Evolutionary conservation across 2,329 filamentous ascomycete species (phyloP).

Genomic region (Davidsoniella virescens): DNA sequence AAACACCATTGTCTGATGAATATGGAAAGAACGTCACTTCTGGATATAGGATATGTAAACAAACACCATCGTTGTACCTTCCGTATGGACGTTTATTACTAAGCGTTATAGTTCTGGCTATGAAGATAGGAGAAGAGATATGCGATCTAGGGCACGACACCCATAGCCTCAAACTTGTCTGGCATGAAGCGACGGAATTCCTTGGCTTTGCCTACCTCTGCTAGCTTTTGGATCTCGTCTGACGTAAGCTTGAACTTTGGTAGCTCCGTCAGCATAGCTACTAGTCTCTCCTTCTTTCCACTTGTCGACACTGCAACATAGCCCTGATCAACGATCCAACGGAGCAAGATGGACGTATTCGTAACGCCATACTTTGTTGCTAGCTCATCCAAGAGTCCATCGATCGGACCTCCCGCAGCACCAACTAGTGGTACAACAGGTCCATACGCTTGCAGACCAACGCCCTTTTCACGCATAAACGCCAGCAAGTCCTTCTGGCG

Average conservation of each 20-base stretch:
- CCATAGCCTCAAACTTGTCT: conserved; percentile 6
- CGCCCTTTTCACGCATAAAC: conserved; percentile 39
- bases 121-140: no score
- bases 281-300: conserved; percentile 13
- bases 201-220: not conserved
- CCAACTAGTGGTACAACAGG: conserved; percentile 20
- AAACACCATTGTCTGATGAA: no score
- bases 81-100: no score
- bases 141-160: conserved; percentile 1
- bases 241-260: conserved; percentile 12
- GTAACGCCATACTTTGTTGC: conserved; percentile 1
- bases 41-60: no score
- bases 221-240: conserved; percentile 3
- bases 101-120: no score
- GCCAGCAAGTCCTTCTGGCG: conserved; percentile 42
- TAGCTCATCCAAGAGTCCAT: not conserved
- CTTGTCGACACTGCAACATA: conserved; percentile 11
- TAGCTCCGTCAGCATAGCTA: conserved; percentile 13
- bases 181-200: conserved; percentile 1
- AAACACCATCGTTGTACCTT: no score
- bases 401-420: not conserved
- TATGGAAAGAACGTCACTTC: no score
- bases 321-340: conserved; percentile 5
- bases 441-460: conserved; percentile 47
- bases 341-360: conserved; percentile 1